These are phyloP conservation scores for Suillus clintonianus DNA, from an alignment of 768 basidiomycete genomes.

Conservation along the genomic window DNA sequence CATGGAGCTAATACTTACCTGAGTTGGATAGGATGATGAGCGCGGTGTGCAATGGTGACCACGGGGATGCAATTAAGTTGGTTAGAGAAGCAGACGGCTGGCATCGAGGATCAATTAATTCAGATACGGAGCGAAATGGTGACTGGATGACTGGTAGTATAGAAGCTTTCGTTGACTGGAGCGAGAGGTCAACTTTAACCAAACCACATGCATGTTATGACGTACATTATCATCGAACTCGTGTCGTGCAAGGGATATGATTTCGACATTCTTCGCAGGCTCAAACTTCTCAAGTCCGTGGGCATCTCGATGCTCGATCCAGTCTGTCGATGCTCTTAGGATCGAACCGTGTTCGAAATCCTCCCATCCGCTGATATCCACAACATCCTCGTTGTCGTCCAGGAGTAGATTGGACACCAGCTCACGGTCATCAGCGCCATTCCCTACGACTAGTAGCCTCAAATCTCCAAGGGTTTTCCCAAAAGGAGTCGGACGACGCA, in stretches of 20 bases:
- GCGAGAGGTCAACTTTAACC: slow-evolving; percentile 8
- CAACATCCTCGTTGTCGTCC: slow-evolving; percentile 68
- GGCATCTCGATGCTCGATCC: slow-evolving; percentile 65
- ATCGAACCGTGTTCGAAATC: slow-evolving; percentile 44
- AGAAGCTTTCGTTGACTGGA: slow-evolving; percentile 27
- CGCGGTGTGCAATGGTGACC: slow-evolving; percentile 61
- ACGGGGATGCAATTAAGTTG: slow-evolving; percentile 57
- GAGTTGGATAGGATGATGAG: slow-evolving; percentile 54
- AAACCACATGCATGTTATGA: slow-evolving; percentile 13
- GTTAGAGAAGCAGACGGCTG: slow-evolving; percentile 54
- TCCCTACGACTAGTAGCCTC: slow-evolving; percentile 55
- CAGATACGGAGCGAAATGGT: slow-evolving; percentile 55
- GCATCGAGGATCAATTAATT: slow-evolving; percentile 53
- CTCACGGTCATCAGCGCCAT: slow-evolving; percentile 31
- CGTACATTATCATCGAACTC: slow-evolving; percentile 48
- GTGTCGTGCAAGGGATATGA: slow-evolving; percentile 51
- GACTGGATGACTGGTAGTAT: slow-evolving; percentile 50
- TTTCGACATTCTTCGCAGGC: slow-evolving; percentile 64
- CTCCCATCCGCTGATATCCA: slow-evolving; percentile 64
- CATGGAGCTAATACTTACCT: slow-evolving; percentile 35
- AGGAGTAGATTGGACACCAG: slow-evolving; percentile 52
- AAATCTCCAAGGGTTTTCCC: slow-evolving; percentile 70
- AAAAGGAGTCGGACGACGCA: slow-evolving; percentile 65
- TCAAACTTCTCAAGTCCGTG: slow-evolving; percentile 70
- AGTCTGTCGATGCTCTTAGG: slow-evolving; percentile 66